Evolutionary conservation across 257 asterid species (phyloP).

Genomic region (Ocimum tenuiflorum): DNA sequence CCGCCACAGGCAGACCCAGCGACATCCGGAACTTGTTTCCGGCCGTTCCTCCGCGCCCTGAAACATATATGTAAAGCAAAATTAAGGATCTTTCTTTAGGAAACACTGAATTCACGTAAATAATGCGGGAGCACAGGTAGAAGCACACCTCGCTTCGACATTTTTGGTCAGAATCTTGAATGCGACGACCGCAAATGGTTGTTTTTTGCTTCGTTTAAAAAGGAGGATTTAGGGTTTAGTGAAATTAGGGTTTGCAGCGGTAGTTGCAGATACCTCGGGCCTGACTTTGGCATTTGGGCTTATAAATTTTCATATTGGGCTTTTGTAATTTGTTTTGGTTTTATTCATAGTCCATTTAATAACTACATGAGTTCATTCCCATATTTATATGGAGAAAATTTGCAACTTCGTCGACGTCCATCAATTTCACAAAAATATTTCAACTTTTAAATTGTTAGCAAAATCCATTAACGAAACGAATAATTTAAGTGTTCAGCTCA

Average conservation of each 20-base stretch:
- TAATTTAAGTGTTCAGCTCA: no score
- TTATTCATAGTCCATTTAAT: no score
- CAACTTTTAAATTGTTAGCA: no score
- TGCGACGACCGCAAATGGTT: neutral
- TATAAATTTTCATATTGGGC: no score
- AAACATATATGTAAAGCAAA: neutral
- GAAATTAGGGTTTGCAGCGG: conserved; percentile 15
- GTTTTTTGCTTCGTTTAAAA: conserved; percentile 1
- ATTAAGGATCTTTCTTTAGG: neutral
- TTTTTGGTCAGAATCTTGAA: conserved; percentile 10
- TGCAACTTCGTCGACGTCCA: no score
- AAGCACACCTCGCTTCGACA: conserved; percentile 47
- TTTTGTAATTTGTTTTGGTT: no score
- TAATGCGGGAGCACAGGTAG: neutral
- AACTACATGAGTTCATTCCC: no score
- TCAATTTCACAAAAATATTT: no score
- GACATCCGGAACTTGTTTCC: conserved; percentile 65
- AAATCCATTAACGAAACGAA: no score
- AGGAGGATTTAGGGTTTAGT: conserved; percentile 9
- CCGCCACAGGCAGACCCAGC: conserved; percentile 62
- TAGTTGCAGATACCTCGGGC: neutral
- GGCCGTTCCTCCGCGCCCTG: conserved; percentile 61
- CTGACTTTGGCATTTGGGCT: no score
- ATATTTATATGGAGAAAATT: no score
- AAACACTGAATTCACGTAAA: no score